A percentile compares a stretch with the other conserved stretches of the same genome.
These are phyloP conservation scores for Pisolithus thermaeus DNA, from an alignment of 1,284 basidiomycete species.

Conservation along the genomic window DNA sequence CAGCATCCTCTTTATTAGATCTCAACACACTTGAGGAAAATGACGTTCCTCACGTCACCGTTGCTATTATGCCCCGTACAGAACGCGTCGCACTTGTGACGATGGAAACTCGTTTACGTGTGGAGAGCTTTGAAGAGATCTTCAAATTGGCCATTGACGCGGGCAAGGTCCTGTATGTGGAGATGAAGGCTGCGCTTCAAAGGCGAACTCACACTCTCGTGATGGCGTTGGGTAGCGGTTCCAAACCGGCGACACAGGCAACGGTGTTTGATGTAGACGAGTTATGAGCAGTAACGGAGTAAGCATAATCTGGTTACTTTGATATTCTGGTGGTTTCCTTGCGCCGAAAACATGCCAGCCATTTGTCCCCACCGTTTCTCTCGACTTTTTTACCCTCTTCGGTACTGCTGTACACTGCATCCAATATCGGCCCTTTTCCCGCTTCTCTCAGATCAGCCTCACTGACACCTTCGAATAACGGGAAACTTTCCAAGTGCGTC, in stretches of 20 bases:
- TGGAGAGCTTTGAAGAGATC: conserved; percentile 89
- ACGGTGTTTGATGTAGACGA: conserved; percentile 27
- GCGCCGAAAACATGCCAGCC: conserved; percentile 77
- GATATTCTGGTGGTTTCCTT: conserved; percentile 36
- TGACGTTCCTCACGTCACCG: conserved; percentile 82
- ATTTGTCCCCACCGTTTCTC: conserved; percentile 87
- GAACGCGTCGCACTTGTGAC: conserved; percentile 82
- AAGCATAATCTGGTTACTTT: conserved; percentile 6
- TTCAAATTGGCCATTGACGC: conserved; percentile 77
- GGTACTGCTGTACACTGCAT: conserved; percentile 80
- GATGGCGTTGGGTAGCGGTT: conserved; percentile 35
- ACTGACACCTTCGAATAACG: conserved; percentile 78
- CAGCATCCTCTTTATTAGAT: conserved; percentile 78
- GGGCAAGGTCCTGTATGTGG: conserved; percentile 70
- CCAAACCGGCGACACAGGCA: conserved; percentile 16
- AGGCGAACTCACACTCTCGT: conserved; percentile 61
- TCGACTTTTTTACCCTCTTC: conserved; percentile 98
- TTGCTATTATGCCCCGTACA: conserved; percentile 83
- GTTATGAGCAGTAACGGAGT: conserved; percentile 18
- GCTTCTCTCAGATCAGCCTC: conserved; percentile 71
- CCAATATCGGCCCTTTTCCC: conserved; percentile 68
- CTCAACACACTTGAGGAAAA: conserved; percentile 86
- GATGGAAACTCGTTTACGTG: conserved; percentile 92
- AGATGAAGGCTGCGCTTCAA: conserved; percentile 78
- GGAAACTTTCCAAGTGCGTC: conserved; percentile 78